Evolutionary conservation across 192 early-diverging fungal genomes (phyloP).

Genomic region (Fimicolochytrium jonesii): DNA sequence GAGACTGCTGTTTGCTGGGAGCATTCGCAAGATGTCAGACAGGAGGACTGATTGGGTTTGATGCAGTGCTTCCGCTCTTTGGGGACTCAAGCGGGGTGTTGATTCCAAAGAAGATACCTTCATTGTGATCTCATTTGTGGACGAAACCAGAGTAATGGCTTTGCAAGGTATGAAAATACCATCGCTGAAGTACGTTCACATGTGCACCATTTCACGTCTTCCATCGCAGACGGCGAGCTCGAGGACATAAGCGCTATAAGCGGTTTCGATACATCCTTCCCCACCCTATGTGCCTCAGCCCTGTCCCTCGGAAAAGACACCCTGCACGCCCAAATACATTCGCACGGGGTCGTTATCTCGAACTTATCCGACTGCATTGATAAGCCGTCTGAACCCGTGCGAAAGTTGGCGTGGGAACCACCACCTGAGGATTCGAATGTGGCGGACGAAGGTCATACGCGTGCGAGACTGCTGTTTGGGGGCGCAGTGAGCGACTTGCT

Average conservation of each 20-base stretch:
- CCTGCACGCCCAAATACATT: slow-evolving; percentile 22
- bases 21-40: no score
- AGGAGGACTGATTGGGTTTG: not conserved
- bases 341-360: slow-evolving; percentile 12
- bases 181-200: no score
- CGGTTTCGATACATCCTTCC: not conserved
- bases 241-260: slow-evolving; percentile 21
- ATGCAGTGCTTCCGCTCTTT: slow-evolving; percentile 19
- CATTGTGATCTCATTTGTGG: slow-evolving; percentile 22
- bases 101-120: slow-evolving; percentile 17
- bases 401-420: no score
- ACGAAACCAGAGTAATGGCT: slow-evolving; percentile 21
- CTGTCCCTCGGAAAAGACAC: not conserved
- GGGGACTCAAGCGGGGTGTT: slow-evolving; percentile 18
- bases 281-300: not conserved
- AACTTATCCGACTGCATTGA: no score
- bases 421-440: no score
- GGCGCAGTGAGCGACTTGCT: no score
- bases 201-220: no score
- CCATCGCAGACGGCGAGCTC: slow-evolving; percentile 12
- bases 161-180: slow-evolving; percentile 1
- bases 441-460: no score
- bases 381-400: no score
- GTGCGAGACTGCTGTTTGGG: no score
- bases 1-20: not conserved